phyloP scores from a whole-genome alignment of 352 stramenopile genomes.

The Globisporangium splendens region DNA sequence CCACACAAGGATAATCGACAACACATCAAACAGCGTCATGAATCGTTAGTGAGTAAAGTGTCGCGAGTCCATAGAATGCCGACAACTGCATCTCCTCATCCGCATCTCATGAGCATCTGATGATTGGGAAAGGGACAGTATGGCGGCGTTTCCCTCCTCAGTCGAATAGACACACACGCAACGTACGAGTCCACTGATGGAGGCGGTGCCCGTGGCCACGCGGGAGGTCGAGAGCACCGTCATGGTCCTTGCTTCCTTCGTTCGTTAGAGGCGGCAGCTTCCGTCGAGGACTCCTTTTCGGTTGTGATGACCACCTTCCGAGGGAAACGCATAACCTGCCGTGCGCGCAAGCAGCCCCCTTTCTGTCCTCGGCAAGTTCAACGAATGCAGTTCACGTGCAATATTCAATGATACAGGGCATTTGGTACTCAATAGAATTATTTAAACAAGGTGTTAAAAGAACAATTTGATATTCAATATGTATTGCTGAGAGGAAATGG shows the following conservation, averaged over 20 bases:
- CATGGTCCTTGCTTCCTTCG: constrained; percentile 23
- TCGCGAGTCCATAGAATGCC: too few species aligned
- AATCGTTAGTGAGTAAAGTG: too few species aligned
- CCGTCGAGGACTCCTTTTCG: background rate
- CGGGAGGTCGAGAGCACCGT: constrained; percentile 58
- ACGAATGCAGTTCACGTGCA: background rate
- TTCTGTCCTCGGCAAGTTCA: background rate
- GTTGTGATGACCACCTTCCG: background rate
- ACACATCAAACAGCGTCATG: background rate
- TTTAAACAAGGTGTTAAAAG: too few species aligned
- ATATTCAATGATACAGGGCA: background rate
- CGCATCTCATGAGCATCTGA: too few species aligned
- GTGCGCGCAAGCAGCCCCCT: background rate
- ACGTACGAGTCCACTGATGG: constrained; percentile 42
- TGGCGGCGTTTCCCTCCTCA: background rate
- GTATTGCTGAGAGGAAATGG: too few species aligned
- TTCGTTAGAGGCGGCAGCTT: background rate
- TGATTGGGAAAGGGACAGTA: too few species aligned
- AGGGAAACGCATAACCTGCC: background rate
- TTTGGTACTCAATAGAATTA: too few species aligned
- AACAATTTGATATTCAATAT: too few species aligned
- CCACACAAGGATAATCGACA: background rate
- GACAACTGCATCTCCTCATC: too few species aligned
- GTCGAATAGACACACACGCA: background rate
- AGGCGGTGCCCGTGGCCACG: constrained; percentile 32